Evolutionary conservation across 169 alveolate genomes (phyloP), one percentile per base, ranked within the genome.

Genomic region (Plasmodium ovale): DNA sequence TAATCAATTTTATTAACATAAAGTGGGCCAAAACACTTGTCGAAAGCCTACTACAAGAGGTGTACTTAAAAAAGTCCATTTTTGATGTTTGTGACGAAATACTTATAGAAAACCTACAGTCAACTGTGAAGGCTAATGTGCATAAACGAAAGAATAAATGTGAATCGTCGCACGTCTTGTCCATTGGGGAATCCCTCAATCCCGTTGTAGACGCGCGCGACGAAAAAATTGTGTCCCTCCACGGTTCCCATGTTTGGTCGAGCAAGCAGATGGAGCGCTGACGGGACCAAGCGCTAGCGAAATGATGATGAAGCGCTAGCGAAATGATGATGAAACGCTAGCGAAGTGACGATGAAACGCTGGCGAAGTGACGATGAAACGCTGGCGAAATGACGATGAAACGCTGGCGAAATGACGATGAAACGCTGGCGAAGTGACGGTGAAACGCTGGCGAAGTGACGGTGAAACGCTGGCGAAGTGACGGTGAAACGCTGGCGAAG

Each of bases 181-280:
- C 90, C 35, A 82, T 82, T 21, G 90, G 90, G 16, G 90, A 82
- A 56, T 67, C 90, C n/a, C 49, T 82, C 64, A 82, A 82, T 53
- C 90, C 90, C 5, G 84, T 82, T 19, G 71, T 65, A 44, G 96
- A 93, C 64, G 96, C 94, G 21, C 64, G 95, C 12, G 96, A 89
- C 4, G 96, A 93, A 87, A 92, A 92, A 72, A 85, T 93, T 33
- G 92, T 89, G 4, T 72, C 93, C 49, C 54, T 87, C 25, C 96
- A 93, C 73, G 96, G 96, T 21, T 92, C 96, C 0, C 96, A 93
- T 59, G 93, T 93, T 31, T 93, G 96, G 96, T 82, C 93, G 25
- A 88, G 90, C 59, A 88, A 92, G 70, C 96, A 93, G 39, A 87
- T 87, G 87, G 94, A 92, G 31, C 84, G 69, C 21, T 82, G 53